Conservation (phyloP, 2,329 filamentous ascomycete species). For the Dactylellina cionopaga region DNA sequence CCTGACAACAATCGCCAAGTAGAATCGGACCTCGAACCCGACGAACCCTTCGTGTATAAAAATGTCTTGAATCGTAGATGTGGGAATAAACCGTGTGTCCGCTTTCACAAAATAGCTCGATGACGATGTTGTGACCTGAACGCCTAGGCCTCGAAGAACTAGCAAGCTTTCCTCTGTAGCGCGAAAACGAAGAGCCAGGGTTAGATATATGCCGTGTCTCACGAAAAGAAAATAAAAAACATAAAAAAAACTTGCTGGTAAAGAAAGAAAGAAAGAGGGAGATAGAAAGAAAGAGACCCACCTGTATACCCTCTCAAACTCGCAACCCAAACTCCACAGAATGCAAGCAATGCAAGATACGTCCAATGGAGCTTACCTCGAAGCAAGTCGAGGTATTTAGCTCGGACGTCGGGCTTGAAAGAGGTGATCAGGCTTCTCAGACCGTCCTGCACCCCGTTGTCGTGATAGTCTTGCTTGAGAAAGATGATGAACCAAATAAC, state of each 20-base stretch:
- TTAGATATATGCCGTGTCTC: slow-evolving; percentile 26
- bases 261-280: slow-evolving; percentile 5
- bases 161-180: slow-evolving; percentile 80
- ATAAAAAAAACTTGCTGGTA: slow-evolving; percentile 1
- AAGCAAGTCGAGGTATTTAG: slow-evolving; percentile 43
- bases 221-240: neutral
- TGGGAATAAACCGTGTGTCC: slow-evolving; percentile 78
- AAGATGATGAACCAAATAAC: slow-evolving; percentile 40
- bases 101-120: slow-evolving; percentile 69
- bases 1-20: slow-evolving; percentile 87
- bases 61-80: slow-evolving; percentile 89
- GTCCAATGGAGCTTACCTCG: slow-evolving; percentile 43
- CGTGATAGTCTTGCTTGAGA: slow-evolving; percentile 37
- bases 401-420: slow-evolving; percentile 28
- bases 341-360: slow-evolving; percentile 44
- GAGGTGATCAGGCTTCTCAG: slow-evolving; percentile 24
- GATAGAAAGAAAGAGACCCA: slow-evolving; percentile 13
- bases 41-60: slow-evolving; percentile 94
- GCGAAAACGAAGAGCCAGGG: neutral
- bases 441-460: slow-evolving; percentile 37
- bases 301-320: slow-evolving; percentile 48
- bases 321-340: slow-evolving; percentile 46
- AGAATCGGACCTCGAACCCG: slow-evolving; percentile 89
- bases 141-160: slow-evolving; percentile 85
- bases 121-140: slow-evolving; percentile 83